phyloP scores from a whole-genome alignment of 2,329 filamentous ascomycete genomes.

The Coniochaeta ligniaria region DNA sequence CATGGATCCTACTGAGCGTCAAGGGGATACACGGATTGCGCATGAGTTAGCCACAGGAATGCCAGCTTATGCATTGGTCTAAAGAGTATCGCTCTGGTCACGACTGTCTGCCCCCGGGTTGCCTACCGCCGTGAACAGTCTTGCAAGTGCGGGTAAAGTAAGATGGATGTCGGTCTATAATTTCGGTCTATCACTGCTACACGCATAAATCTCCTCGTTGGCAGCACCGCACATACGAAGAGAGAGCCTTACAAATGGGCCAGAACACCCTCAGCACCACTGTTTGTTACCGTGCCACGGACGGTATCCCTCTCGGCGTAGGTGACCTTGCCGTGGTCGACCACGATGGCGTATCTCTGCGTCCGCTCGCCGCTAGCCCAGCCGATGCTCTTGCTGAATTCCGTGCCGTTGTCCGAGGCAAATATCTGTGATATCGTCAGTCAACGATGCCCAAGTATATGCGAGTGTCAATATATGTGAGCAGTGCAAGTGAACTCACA shows the following conservation, averaged over 20 bases:
- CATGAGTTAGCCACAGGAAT: background rate
- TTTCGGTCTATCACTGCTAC: background rate
- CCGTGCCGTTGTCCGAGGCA: constrained; percentile 60
- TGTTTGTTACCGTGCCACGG: constrained; percentile 35
- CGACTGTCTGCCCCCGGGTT: background rate
- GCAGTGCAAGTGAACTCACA: too few species aligned
- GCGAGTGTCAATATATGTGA: too few species aligned
- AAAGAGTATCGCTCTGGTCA: background rate
- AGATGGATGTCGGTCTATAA: background rate
- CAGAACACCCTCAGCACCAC: constrained; percentile 46
- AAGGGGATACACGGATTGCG: background rate
- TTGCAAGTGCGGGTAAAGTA: background rate
- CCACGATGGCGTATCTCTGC: constrained; percentile 69
- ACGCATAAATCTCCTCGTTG: background rate
- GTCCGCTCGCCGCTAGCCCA: constrained; percentile 72
- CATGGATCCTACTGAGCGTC: background rate
- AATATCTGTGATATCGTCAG: constrained; percentile 48
- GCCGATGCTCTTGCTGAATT: constrained; percentile 71
- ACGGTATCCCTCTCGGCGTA: constrained; percentile 70
- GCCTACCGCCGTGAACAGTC: background rate
- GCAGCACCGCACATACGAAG: background rate
- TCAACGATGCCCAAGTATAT: too few species aligned
- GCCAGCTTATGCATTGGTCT: background rate
- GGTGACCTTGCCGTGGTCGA: constrained; percentile 76
- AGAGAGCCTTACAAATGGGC: constrained; percentile 37